phyloP scores from a whole-genome alignment of 2,329 filamentous ascomycete genomes.

The Claviceps paspali region DNA sequence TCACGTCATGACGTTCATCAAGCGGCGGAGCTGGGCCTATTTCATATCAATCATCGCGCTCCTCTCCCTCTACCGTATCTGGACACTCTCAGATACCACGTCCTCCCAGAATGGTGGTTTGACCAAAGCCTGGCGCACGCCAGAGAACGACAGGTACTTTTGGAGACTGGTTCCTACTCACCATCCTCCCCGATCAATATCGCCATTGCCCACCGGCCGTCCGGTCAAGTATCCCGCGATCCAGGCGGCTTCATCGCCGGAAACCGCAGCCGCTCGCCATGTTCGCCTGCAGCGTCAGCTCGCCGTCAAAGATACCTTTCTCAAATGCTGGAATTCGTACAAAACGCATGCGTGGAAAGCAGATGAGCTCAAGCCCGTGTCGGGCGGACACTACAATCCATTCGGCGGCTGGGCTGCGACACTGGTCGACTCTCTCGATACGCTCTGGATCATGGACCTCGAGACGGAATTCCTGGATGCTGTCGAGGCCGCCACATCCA shows the following conservation, averaged over 20 bases:
- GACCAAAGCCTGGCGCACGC: no score
- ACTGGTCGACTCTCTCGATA: slow-evolving; percentile 68
- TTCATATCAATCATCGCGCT: no score
- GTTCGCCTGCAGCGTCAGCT: slow-evolving; percentile 49
- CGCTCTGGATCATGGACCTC: slow-evolving; percentile 74
- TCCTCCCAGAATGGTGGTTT: no score
- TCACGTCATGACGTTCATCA: no score
- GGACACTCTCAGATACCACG: no score
- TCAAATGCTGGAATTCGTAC: slow-evolving; percentile 72
- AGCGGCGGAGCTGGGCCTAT: no score
- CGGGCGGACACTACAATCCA: slow-evolving; percentile 53
- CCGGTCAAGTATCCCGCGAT: no score
- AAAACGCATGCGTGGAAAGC: slow-evolving; percentile 66
- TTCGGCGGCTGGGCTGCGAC: slow-evolving; percentile 91
- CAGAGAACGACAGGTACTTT: no score
- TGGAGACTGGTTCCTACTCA: no score
- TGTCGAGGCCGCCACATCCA: slow-evolving; percentile 49
- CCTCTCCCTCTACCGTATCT: no score
- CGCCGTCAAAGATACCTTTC: slow-evolving; percentile 57
- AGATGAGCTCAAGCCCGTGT: slow-evolving; percentile 69
- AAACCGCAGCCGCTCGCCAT: slow-evolving; percentile 42
- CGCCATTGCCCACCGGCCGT: no score
- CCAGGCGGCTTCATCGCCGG: slow-evolving; percentile 56
- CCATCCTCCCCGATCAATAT: no score
- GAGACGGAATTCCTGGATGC: slow-evolving; percentile 68